Conservation (phyloP, 179 eudicot species). For the Amaranthus tricolor region DNA sequence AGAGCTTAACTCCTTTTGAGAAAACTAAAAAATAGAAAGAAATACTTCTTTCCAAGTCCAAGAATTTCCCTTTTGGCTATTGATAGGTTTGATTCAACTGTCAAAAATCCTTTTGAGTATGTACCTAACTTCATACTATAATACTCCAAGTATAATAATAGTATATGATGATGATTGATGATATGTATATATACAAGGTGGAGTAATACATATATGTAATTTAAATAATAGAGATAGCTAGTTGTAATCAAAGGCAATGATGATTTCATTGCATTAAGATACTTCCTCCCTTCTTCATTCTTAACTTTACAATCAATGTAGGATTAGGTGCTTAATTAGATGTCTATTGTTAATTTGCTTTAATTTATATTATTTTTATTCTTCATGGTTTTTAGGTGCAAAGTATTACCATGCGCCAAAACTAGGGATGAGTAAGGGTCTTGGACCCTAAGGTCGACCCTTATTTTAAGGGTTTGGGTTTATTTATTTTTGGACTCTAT, state of each 20-base stretch:
- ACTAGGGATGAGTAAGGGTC: no score
- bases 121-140: constrained; percentile 1
- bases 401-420: neutral
- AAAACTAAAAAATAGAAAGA: neutral
- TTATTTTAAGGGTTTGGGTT: no score
- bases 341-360: neutral
- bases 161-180: neutral
- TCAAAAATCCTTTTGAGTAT: neutral
- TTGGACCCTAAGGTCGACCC: no score
- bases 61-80: constrained; percentile 19
- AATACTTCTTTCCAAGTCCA: neutral
- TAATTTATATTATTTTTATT: neutral
- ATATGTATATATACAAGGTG: no score
- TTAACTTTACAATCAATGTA: neutral
- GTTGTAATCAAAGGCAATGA: constrained; percentile 14
- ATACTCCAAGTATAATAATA: neutral
- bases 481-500: no score
- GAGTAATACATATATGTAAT: neutral
- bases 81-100: neutral
- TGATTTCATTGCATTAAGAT: constrained; percentile 20
- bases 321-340: no score
- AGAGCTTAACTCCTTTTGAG: neutral
- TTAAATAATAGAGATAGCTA: neutral
- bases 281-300: constrained; percentile 5
- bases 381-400: constrained; percentile 5